These are phyloP conservation scores for Pezicula rhizophila DNA, from an alignment of 2,329 filamentous ascomycete species.

Conservation along the genomic window DNA sequence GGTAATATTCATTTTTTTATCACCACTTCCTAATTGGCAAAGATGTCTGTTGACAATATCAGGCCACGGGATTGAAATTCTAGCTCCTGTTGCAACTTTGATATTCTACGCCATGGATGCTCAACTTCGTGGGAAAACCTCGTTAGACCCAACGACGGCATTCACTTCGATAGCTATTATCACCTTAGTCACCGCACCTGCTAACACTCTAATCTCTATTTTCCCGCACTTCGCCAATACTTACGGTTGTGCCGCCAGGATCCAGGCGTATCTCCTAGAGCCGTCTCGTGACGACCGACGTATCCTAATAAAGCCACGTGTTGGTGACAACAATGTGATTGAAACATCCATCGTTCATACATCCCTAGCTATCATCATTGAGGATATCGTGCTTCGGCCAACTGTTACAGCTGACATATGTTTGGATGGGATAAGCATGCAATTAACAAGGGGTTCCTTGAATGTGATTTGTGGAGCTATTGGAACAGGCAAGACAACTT, in stretches of 20 bases:
- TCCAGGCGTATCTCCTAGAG: slow-evolving; percentile 1
- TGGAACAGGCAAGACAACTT: slow-evolving; percentile 22
- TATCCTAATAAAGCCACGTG: background rate
- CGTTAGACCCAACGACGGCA: slow-evolving; percentile 12
- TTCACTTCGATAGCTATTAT: slow-evolving; percentile 17
- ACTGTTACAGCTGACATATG: slow-evolving; percentile 3
- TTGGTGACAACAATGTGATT: background rate
- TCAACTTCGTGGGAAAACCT: slow-evolving; percentile 2
- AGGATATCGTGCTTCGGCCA: slow-evolving; percentile 4
- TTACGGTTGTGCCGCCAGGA: background rate
- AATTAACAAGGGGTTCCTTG: slow-evolving; percentile 9
- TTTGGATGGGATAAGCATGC: slow-evolving; percentile 2
- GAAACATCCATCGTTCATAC: background rate
- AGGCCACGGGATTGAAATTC: slow-evolving; percentile 20
- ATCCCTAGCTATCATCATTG: slow-evolving; percentile 3
- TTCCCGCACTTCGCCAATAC: background rate
- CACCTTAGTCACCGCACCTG: slow-evolving; percentile 16
- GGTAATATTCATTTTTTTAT: slow-evolving; percentile 22
- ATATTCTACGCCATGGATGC: slow-evolving; percentile 12
- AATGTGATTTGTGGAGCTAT: slow-evolving; percentile 24
- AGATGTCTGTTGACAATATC: background rate
- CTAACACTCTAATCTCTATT: slow-evolving; percentile 19
- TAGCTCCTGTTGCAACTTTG: slow-evolving; percentile 17
- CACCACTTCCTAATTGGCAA: background rate
- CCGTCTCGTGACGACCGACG: slow-evolving; percentile 1